Evolutionary conservation across 148 eudicot species (phyloP), one percentile per base, ranked within the genome.

Genomic region (Cornus suecica): DNA sequence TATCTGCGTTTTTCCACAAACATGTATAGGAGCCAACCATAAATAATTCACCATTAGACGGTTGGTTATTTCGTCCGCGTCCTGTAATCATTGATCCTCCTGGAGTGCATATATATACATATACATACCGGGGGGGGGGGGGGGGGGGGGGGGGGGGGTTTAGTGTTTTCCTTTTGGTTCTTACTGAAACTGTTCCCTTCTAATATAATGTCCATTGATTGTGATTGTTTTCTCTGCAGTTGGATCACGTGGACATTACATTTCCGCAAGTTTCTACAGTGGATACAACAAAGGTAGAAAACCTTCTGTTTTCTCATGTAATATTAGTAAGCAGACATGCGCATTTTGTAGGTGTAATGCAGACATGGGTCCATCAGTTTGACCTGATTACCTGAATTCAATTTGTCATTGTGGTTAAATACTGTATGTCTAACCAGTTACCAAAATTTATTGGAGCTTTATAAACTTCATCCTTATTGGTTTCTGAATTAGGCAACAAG

Each of bases 271-370:
- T 77, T 78, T 42, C 86, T 66, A 76, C 77, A 64, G 18, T 75
- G 69, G 83, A 77, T 67, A 72, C 74, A 56, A 63, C 81, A 48
- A 90, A 85, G 91, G 94, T 90, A 83, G 32, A 61, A 16, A 64
- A 34, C 24, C 24, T 69, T 54, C 9, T 58, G 62, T 58, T 20
- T 58, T 58, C 20, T 58, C 24, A 58, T 58, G 62, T 4, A 58
- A 14, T n/a, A 16, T 11, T 1, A 58, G 8, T 3, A 5, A 22
- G 8, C 62, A 18, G 24, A 22, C n/a, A 20, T 58, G 23, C n/a
- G 25, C 24, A 58, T 58, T 58, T 54, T 16, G 34, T 54, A 54
- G 16, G 61, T 20, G 61, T 48, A 48, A 16, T 20, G 62, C 62
- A 58, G 22, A 58, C 9, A n/a, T 58, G 7, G 54, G 24, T 58